These are phyloP conservation scores for Avena sativa DNA, from an alignment of 176 grass and related monocot species.

Conservation along the genomic window DNA sequence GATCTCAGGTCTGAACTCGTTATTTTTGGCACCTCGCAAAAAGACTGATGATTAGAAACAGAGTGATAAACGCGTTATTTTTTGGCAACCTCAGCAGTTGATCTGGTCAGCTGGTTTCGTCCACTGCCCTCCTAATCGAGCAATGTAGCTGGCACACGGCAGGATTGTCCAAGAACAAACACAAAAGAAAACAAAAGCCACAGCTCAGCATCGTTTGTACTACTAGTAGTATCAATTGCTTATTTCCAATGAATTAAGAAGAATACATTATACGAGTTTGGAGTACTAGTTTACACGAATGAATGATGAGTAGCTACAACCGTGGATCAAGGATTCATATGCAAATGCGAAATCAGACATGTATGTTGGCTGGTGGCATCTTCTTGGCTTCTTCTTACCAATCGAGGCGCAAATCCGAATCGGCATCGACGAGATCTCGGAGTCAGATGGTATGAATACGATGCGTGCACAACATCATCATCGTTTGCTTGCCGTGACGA, in stretches of 20 bases:
- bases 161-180: background rate
- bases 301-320: background rate
- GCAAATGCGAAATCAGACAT: slow-evolving; percentile 4
- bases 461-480: background rate
- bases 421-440: background rate
- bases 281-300: slow-evolving; percentile 29
- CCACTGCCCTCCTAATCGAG: slow-evolving; percentile 17
- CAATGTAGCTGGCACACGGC: slow-evolving; percentile 32
- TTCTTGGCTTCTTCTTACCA: background rate
- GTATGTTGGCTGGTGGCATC: background rate
- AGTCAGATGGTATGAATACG: background rate
- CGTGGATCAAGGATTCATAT: background rate
- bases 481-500: background rate
- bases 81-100: slow-evolving; percentile 12
- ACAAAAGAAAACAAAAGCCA: slow-evolving; percentile 25
- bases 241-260: slow-evolving; percentile 1
- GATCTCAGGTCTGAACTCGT: slow-evolving; percentile 21
- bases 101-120: slow-evolving; percentile 37
- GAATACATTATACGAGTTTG: slow-evolving; percentile 29
- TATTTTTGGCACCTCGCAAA: background rate
- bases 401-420: background rate
- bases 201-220: background rate
- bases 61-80: background rate
- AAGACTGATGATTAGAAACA: slow-evolving; percentile 33
- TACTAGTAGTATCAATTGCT: background rate